These are phyloP conservation scores for Eutreptiella sp. DNA, from an alignment of 208 protist genomes.

Conservation along the genomic window DNA sequence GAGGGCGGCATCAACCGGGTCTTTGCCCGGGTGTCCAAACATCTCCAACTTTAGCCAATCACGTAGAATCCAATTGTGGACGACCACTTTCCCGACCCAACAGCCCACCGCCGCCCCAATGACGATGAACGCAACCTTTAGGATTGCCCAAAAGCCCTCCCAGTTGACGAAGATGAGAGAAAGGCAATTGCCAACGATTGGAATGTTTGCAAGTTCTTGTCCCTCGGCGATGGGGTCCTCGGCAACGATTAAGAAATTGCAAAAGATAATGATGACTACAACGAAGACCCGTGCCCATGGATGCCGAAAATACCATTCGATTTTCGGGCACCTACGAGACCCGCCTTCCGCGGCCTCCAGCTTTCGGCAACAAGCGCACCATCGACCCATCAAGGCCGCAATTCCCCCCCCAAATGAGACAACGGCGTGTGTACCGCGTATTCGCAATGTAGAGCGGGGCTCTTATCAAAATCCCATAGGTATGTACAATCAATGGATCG, in stretches of 20 bases:
- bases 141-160: too few relatives aligned
- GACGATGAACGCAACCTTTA: constrained; percentile 2
- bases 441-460: too few relatives aligned
- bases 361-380: too few relatives aligned
- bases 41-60: constrained; percentile 1
- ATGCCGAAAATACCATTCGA: constrained; percentile 1
- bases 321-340: too few relatives aligned
- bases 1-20: background rate
- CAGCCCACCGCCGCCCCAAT: background rate
- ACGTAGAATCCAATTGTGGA: background rate
- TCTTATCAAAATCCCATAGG: too few relatives aligned
- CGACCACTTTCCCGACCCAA: background rate
- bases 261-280: background rate
- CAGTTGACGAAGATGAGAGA: too few relatives aligned
- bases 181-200: constrained; percentile 4
- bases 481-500: too few relatives aligned
- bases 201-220: constrained; percentile 1
- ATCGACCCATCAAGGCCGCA: too few relatives aligned
- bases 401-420: too few relatives aligned
- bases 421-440: too few relatives aligned
- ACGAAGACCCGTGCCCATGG: constrained; percentile 2
- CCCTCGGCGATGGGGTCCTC: constrained; percentile 15
- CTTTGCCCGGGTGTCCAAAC: background rate
- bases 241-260: constrained; percentile 18
- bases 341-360: too few relatives aligned